Evolutionary conservation across 257 asterid genomes (phyloP).

Genomic region (Rehmannia glutinosa): DNA sequence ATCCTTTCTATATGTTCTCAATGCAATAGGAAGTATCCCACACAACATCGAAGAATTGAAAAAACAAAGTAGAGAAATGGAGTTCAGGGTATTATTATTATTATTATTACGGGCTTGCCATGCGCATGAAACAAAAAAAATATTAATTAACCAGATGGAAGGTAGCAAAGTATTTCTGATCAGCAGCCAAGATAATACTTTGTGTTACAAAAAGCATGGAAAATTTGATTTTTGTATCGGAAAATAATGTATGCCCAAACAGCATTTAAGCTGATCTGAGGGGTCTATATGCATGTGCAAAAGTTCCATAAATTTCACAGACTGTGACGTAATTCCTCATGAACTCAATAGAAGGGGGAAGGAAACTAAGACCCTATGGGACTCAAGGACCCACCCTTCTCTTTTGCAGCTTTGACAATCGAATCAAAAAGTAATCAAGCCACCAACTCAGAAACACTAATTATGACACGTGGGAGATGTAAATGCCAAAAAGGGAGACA

Average conservation of each 20-base stretch:
- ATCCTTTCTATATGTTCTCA: background rate
- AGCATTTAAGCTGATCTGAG: too few relatives aligned
- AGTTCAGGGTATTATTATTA: background rate
- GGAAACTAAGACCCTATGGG: background rate
- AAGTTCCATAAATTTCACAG: background rate
- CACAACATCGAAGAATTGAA: background rate
- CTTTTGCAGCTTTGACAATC: background rate
- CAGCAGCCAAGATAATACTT: too few relatives aligned
- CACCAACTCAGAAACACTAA: background rate
- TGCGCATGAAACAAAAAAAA: background rate
- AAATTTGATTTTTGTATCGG: too few relatives aligned
- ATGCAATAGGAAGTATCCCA: background rate
- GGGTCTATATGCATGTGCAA: too few relatives aligned
- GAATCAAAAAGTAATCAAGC: background rate
- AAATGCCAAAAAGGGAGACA: background rate
- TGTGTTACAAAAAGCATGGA: too few relatives aligned
- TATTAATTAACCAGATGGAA: background rate
- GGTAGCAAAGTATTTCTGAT: too few relatives aligned
- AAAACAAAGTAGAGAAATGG: background rate
- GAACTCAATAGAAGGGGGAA: too few relatives aligned
- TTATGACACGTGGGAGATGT: background rate
- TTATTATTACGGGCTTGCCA: background rate
- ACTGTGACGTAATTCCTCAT: background rate
- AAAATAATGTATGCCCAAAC: too few relatives aligned
- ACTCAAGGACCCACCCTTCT: background rate